phyloP scores from a whole-genome alignment of 768 basidiomycete species.

The Calocera cornea region DNA sequence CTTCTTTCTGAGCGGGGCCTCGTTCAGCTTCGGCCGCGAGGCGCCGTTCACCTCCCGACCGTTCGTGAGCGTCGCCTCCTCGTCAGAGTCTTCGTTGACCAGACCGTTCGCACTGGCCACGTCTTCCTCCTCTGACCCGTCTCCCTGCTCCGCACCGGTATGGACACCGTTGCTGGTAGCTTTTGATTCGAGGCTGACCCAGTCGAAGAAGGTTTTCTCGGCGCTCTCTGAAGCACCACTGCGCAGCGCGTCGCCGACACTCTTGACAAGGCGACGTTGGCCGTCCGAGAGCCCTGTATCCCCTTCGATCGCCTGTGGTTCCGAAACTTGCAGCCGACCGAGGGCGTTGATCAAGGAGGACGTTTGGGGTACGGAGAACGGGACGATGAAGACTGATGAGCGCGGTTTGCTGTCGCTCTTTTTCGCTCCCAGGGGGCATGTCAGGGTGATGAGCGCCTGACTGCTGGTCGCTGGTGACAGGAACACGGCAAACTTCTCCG shows the following conservation, averaged over 20 bases:
- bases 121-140: neutral
- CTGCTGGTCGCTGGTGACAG: neutral
- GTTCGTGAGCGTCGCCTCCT: constrained; percentile 2
- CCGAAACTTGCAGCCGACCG: constrained; percentile 29
- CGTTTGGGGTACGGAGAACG: constrained; percentile 36
- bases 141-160: neutral
- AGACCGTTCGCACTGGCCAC: neutral
- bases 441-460: neutral
- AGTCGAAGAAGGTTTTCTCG: constrained; percentile 47
- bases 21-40: neutral
- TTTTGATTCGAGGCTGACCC: constrained; percentile 26
- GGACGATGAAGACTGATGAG: constrained; percentile 47
- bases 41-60: neutral
- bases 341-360: constrained; percentile 55
- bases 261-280: constrained; percentile 20
- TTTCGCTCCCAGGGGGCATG: neutral
- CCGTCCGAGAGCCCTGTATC: constrained; percentile 15
- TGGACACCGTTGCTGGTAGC: neutral
- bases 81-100: neutral
- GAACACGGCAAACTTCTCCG: neutral
- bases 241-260: constrained; percentile 26
- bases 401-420: constrained; percentile 17
- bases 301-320: constrained; percentile 2
- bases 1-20: neutral
- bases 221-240: constrained; percentile 38